A percentile compares a stretch with the other conserved stretches of the same genome.
Conservation (phyloP, 352 stramenopile genomes). For the Globisporangium nunn region DNA sequence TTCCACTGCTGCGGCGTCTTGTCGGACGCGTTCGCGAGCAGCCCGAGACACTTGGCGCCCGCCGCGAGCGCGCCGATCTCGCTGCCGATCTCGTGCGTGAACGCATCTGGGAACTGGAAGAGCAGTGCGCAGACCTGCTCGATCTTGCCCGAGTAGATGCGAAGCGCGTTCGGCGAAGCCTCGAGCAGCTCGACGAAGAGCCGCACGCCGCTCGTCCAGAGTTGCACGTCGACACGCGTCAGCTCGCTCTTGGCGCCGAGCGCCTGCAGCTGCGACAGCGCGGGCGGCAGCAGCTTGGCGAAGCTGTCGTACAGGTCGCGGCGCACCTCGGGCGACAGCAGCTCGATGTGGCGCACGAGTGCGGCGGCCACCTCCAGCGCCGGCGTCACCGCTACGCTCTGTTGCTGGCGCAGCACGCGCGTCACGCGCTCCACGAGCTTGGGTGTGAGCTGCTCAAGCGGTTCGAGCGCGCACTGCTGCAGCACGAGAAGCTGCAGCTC, state of each 20-base stretch:
- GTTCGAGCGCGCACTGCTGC: slow-evolving; percentile 50
- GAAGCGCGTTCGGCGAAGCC: slow-evolving; percentile 44
- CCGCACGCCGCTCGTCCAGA: slow-evolving; percentile 28
- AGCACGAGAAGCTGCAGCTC: slow-evolving; percentile 50
- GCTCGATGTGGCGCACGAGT: slow-evolving; percentile 42
- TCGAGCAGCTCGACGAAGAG: slow-evolving; percentile 44
- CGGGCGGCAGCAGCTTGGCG: slow-evolving; percentile 48
- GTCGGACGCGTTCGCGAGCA: slow-evolving; percentile 54
- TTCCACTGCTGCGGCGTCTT: slow-evolving; percentile 57
- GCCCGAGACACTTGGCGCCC: slow-evolving; percentile 34
- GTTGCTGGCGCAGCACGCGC: slow-evolving; percentile 62
- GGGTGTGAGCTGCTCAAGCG: slow-evolving; percentile 41
- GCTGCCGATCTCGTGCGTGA: slow-evolving; percentile 8
- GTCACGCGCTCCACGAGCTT: slow-evolving; percentile 61
- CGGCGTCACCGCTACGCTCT: slow-evolving; percentile 19
- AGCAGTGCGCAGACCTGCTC: slow-evolving; percentile 36
- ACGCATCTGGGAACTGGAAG: slow-evolving; percentile 25
- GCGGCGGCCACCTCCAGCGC: slow-evolving; percentile 39
- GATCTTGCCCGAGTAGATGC: slow-evolving; percentile 55
- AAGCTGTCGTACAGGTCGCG: slow-evolving; percentile 56
- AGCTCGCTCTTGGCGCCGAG: slow-evolving; percentile 22
- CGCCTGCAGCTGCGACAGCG: slow-evolving; percentile 33
- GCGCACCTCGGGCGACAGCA: slow-evolving; percentile 45
- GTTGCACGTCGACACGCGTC: slow-evolving; percentile 14
- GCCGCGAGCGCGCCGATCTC: slow-evolving; percentile 11